A percentile compares a stretch with the other conserved stretches of the same genome.
These are phyloP conservation scores for Salix viminalis DNA, from an alignment of 345 rosid genomes.

Conservation along the genomic window DNA sequence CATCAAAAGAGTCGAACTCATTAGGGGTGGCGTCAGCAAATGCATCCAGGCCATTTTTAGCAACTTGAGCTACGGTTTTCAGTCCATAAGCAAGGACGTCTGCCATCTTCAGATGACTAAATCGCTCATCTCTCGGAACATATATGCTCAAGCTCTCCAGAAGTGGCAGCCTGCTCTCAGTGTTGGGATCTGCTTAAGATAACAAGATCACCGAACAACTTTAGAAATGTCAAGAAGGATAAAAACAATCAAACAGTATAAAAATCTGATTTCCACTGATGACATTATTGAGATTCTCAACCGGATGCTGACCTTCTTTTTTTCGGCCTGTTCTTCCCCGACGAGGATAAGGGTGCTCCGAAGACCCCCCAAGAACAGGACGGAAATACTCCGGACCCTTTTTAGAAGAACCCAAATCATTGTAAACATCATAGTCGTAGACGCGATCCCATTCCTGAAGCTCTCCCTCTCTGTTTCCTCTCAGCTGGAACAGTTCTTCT, in stretches of 20 bases:
- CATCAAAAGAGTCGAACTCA: constrained; percentile 43
- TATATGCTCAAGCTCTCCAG: constrained; percentile 32
- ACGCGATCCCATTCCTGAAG: constrained; percentile 42
- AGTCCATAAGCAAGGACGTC: constrained; percentile 37
- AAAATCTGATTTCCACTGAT: neutral
- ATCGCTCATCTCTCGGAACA: constrained; percentile 41
- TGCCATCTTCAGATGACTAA: constrained; percentile 38
- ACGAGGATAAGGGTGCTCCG: constrained; percentile 42
- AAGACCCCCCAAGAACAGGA: constrained; percentile 43
- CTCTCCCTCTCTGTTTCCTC: constrained; percentile 40
- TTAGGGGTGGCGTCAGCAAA: constrained; percentile 23
- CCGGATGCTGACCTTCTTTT: constrained; percentile 21
- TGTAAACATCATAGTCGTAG: constrained; percentile 47
- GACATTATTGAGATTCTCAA: neutral
- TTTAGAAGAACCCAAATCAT: constrained; percentile 43
- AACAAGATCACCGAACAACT: neutral
- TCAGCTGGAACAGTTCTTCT: constrained; percentile 32
- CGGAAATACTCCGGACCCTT: constrained; percentile 24
- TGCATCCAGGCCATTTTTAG: constrained; percentile 29
- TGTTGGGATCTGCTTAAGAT: constrained; percentile 28
- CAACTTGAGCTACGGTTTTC: constrained; percentile 29
- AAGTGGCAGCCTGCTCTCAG: constrained; percentile 35
- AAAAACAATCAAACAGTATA: neutral
- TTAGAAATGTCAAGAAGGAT: neutral
- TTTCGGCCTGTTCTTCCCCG: constrained; percentile 44